These are phyloP conservation scores for Sinapis alba DNA, from an alignment of 441 rosid genomes.

Conservation along the genomic window DNA sequence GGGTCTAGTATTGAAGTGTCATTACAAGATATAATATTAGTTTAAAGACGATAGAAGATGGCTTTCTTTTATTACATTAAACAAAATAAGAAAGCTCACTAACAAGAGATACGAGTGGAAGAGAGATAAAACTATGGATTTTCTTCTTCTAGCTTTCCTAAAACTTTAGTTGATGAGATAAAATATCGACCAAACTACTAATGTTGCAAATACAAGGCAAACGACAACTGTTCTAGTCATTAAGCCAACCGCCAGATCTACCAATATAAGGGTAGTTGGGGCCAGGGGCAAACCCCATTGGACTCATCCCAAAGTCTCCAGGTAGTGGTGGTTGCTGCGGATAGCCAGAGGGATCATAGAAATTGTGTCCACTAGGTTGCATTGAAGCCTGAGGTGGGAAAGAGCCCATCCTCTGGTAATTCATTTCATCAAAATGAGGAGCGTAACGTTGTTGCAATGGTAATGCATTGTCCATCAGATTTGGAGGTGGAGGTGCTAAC, in stretches of 20 bases:
- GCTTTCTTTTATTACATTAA: not conserved
- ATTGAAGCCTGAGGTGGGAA: conserved; percentile 45
- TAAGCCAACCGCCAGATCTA: conserved; percentile 65
- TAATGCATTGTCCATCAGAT: conserved; percentile 44
- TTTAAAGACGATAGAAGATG: not conserved
- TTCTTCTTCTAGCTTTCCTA: conserved; percentile 13
- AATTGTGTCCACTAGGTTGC: conserved; percentile 16
- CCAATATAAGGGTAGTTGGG: conserved; percentile 41
- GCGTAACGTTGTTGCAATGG: conserved; percentile 66
- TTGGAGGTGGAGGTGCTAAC: conserved; percentile 39
- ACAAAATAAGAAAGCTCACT: conserved; percentile 12
- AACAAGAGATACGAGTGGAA: not conserved
- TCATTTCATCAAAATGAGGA: conserved; percentile 63
- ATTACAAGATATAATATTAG: not conserved
- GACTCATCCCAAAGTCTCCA: conserved; percentile 27
- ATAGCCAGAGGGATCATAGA: conserved; percentile 20
- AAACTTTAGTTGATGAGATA: not conserved
- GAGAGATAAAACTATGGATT: not conserved
- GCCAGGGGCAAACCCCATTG: conserved; percentile 56
- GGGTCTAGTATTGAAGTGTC: not conserved
- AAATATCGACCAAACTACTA: conserved; percentile 4
- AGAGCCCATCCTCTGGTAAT: conserved; percentile 45
- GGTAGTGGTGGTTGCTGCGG: conserved; percentile 41
- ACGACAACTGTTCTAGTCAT: conserved; percentile 47
- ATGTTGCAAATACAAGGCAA: conserved; percentile 7